Conservation (phyloP, 352 stramenopile species). For the Phytophthora crassamura region DNA sequence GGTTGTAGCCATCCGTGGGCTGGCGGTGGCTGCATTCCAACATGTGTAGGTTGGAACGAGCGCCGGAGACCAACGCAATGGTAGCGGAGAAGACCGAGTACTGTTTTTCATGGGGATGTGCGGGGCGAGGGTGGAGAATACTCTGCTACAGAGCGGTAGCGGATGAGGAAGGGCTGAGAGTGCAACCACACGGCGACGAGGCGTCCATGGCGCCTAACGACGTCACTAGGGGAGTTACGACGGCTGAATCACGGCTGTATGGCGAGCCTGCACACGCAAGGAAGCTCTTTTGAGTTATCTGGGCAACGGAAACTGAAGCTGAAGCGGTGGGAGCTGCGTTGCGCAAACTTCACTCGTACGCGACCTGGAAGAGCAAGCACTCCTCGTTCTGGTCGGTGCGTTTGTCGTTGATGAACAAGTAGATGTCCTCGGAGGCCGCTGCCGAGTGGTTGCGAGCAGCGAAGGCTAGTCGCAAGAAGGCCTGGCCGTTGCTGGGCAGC, state of each 20-base stretch:
- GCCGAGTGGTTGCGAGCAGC: constrained; percentile 19
- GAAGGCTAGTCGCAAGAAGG: constrained; percentile 68
- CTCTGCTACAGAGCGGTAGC: too few relatives aligned
- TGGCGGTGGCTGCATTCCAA: constrained; percentile 4
- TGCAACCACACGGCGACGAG: too few relatives aligned
- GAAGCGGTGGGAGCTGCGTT: too few relatives aligned
- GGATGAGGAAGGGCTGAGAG: too few relatives aligned
- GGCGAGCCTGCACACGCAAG: too few relatives aligned
- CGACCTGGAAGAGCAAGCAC: constrained; percentile 90
- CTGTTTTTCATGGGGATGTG: constrained; percentile 1
- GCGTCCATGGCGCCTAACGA: too few relatives aligned
- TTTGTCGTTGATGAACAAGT: constrained; percentile 94
- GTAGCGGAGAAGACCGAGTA: too few relatives aligned
- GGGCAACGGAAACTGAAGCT: constrained; percentile 5
- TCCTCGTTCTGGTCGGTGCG: constrained; percentile 93
- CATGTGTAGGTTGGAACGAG: constrained; percentile 4
- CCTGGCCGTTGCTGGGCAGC: constrained; percentile 53
- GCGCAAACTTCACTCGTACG: constrained; percentile 57
- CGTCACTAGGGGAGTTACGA: too few relatives aligned
- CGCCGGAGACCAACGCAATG: too few relatives aligned
- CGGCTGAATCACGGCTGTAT: too few relatives aligned
- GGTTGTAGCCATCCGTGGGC: constrained; percentile 20
- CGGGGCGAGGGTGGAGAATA: too few relatives aligned
- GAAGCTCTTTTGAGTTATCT: too few relatives aligned
- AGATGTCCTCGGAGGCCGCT: constrained; percentile 55